A percentile compares a stretch with the other conserved stretches of the same genome.
Evolutionary conservation across 306 rosid genomes (phyloP).

Genomic region (Dalbergia cultrata): DNA sequence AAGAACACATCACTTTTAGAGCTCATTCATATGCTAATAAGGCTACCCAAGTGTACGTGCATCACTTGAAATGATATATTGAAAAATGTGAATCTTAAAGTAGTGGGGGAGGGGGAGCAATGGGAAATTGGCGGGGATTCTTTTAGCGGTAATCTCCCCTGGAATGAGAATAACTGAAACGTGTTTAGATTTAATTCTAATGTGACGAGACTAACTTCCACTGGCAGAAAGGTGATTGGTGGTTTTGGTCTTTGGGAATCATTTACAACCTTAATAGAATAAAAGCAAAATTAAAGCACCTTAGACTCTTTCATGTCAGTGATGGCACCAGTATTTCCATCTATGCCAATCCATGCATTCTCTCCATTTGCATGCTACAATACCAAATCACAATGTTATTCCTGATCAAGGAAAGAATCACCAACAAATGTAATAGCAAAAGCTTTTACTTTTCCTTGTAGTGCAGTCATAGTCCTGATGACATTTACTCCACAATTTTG

Average conservation of each 20-base stretch:
- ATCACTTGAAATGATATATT: background rate
- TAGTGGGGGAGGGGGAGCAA: background rate
- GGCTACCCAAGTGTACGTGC: background rate
- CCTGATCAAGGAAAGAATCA: background rate
- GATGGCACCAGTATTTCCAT: conserved; percentile 74
- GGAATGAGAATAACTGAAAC: conserved; percentile 1
- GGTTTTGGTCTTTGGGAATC: background rate
- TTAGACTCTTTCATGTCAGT: conserved; percentile 75
- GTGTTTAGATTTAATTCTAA: background rate
- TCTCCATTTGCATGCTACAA: conserved; percentile 75
- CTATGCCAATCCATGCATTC: conserved; percentile 82
- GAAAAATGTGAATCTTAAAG: background rate
- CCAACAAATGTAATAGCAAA: background rate
- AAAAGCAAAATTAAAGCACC: conserved; percentile 52
- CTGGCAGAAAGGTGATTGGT: background rate
- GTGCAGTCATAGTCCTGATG: conserved; percentile 73
- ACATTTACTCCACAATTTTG: conserved; percentile 86
- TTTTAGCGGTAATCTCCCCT: background rate
- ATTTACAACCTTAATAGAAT: background rate
- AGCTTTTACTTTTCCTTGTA: conserved; percentile 73
- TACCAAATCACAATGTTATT: conserved; percentile 13
- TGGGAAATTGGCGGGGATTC: background rate
- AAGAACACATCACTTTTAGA: conserved; percentile 15
- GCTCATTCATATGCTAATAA: conserved; percentile 12
- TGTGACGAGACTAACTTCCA: background rate